Conservation (phyloP, 148 eudicot genomes). For the Bassia scoparia region DNA sequence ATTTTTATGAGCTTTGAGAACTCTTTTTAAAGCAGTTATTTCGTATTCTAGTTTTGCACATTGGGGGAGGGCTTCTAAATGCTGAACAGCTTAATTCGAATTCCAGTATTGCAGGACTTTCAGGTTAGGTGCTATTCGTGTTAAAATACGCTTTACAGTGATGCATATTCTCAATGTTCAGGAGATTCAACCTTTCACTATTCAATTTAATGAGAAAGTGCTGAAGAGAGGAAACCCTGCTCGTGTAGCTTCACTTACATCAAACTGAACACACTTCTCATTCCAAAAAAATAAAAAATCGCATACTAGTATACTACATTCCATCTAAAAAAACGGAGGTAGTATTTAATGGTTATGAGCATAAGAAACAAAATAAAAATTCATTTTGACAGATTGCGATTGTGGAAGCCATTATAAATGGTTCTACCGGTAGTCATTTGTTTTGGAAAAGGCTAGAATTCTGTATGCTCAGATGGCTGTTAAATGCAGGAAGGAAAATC, state of each 20-base stretch:
- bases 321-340: too few relatives aligned
- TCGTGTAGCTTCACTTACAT: too few relatives aligned
- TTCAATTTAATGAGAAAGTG: not conserved
- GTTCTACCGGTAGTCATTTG: too few relatives aligned
- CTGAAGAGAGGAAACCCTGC: too few relatives aligned
- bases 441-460: too few relatives aligned
- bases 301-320: too few relatives aligned
- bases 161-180: not conserved
- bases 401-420: too few relatives aligned
- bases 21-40: not conserved
- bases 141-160: not conserved
- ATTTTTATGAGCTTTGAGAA: not conserved
- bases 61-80: not conserved
- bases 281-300: too few relatives aligned
- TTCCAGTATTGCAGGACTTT: not conserved
- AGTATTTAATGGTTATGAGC: too few relatives aligned
- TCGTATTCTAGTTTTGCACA: not conserved
- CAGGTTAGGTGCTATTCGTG: constrained; percentile 9
- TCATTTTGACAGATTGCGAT: too few relatives aligned
- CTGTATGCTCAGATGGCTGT: not conserved
- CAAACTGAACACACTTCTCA: too few relatives aligned
- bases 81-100: not conserved
- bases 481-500: not conserved
- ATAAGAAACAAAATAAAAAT: too few relatives aligned
- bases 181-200: not conserved